A percentile compares a stretch with the other conserved stretches of the same genome.
Conservation (phyloP, 1,284 basidiomycete species). For the Tilletia indica region DNA sequence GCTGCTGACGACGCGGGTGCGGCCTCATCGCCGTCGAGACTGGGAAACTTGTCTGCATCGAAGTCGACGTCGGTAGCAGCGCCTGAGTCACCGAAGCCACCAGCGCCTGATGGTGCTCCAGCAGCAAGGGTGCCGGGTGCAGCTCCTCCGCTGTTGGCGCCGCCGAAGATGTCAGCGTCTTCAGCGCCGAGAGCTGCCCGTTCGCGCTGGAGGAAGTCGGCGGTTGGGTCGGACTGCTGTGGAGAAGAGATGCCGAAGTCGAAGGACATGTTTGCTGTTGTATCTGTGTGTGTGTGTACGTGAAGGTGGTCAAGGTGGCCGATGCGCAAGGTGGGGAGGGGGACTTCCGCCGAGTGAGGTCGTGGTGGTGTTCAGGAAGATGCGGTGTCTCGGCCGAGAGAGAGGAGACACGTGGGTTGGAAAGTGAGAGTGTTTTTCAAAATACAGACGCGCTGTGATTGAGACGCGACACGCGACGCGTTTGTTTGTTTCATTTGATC, state of each 20-base stretch:
- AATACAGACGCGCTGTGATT: too few species aligned
- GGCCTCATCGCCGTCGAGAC: conserved; percentile 59
- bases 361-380: too few species aligned
- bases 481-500: too few species aligned
- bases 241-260: conserved; percentile 22
- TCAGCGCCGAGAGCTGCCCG: conserved; percentile 48
- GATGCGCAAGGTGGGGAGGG: background rate
- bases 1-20: conserved; percentile 63
- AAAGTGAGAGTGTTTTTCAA: too few species aligned
- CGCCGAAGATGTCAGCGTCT: conserved; percentile 38
- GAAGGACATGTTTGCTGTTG: conserved; percentile 27
- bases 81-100: conserved; percentile 8
- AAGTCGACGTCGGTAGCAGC: conserved; percentile 43
- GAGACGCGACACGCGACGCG: too few species aligned
- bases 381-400: too few species aligned
- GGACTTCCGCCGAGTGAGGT: too few species aligned
- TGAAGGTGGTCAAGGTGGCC: conserved; percentile 4
- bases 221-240: conserved; percentile 44
- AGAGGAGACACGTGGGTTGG: too few species aligned
- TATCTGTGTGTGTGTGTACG: background rate
- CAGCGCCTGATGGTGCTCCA: conserved; percentile 25
- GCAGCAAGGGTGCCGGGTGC: conserved; percentile 18
- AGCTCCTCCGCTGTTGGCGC: conserved; percentile 28
- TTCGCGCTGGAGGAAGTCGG: conserved; percentile 54
- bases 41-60: conserved; percentile 65